Conservation (phyloP, 1,284 basidiomycete species). For the Quambalaria eucalypti region DNA sequence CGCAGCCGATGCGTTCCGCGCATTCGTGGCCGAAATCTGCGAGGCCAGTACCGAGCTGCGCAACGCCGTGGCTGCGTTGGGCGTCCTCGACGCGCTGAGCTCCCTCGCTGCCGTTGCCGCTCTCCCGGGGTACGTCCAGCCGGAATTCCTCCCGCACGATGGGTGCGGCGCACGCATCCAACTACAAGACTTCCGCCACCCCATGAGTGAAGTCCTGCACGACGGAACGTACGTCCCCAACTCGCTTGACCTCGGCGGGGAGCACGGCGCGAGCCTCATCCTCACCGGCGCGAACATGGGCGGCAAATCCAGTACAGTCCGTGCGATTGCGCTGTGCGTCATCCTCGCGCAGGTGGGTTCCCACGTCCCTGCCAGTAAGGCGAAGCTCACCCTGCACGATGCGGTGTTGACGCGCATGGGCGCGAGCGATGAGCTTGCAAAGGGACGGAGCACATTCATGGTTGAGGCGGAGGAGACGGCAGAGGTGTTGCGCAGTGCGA, state of each 20-base stretch:
- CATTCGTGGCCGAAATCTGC: conserved; percentile 22
- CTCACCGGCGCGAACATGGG: conserved; percentile 47
- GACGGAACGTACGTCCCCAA: conserved; percentile 35
- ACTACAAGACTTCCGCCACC: conserved; percentile 30
- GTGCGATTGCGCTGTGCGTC: conserved; percentile 34
- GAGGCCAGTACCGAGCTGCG: conserved; percentile 16
- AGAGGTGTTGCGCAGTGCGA: conserved; percentile 60
- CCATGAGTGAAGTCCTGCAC: conserved; percentile 30
- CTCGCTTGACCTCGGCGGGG: conserved; percentile 19
- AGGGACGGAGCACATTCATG: conserved; percentile 86
- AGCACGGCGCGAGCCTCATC: conserved; percentile 15
- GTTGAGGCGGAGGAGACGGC: conserved; percentile 89
- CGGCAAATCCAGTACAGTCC: conserved; percentile 60
- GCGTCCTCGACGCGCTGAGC: conserved; percentile 26
- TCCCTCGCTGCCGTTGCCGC: conserved; percentile 23
- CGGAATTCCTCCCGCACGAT: conserved; percentile 1
- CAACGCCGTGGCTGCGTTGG: conserved; percentile 24
- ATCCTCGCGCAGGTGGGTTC: conserved; percentile 54
- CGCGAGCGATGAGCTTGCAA: conserved; percentile 73
- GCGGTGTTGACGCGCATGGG: conserved; percentile 74
- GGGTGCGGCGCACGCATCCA: conserved; percentile 9
- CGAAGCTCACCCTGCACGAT: conserved; percentile 68
- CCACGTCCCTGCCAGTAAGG: conserved; percentile 60
- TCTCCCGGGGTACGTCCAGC: conserved; percentile 21
- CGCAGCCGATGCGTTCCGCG: conserved; percentile 20